Conservation (phyloP, 169 alveolate genomes). For the Plasmodium inui region DNA sequence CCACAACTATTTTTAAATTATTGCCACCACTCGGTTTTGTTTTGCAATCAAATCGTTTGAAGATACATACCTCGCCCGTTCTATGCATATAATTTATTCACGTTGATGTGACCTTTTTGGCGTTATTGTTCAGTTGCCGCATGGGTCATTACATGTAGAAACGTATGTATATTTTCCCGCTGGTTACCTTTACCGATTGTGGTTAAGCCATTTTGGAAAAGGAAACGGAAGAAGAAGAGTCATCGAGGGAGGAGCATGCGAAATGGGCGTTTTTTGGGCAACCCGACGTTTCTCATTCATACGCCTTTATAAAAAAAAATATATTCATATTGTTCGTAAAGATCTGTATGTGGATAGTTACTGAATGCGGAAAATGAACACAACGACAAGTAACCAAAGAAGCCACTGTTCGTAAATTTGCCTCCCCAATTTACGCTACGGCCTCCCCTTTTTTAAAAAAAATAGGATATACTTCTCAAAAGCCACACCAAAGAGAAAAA, state of each 20-base stretch:
- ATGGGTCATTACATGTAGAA: not conserved
- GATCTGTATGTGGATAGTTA: not conserved
- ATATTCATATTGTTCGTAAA: not conserved
- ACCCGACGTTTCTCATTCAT: not conserved
- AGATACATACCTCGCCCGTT: not conserved
- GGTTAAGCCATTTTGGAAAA: not conserved
- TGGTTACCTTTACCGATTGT: not conserved
- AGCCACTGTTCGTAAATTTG: not conserved
- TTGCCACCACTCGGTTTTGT: not conserved
- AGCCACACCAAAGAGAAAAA: slow-evolving; percentile 4
- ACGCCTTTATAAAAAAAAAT: not conserved
- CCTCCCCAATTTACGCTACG: not conserved
- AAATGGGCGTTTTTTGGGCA: not conserved
- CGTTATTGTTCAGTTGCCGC: not conserved
- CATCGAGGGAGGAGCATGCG: not conserved
- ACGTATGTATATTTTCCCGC: not conserved
- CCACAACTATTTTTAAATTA: not conserved
- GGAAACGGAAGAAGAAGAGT: not conserved
- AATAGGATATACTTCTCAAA: not conserved
- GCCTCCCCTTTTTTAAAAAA: not conserved
- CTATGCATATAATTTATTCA: too few species aligned
- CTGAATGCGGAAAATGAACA: not conserved
- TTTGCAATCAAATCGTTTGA: not conserved
- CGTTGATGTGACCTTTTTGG: not conserved
- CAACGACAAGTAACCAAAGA: not conserved